A percentile compares a stretch with the other conserved stretches of the same genome.
Conservation (phyloP, 176 grass and related monocot genomes). For the Thinopyrum elongatum region DNA sequence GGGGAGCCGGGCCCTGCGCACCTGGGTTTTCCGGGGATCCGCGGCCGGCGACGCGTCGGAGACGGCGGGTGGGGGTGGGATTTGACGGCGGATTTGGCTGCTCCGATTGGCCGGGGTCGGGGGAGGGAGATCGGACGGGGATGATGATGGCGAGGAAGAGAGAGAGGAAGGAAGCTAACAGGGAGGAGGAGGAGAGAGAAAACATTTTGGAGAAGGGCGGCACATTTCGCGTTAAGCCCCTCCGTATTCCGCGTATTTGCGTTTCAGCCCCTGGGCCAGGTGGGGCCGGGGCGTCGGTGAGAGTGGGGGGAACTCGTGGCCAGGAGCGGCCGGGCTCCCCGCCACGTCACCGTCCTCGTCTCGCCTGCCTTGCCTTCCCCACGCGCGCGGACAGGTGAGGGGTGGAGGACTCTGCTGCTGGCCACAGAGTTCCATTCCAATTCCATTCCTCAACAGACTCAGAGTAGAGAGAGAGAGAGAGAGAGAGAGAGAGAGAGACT, state of each 20-base stretch:
- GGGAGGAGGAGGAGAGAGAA: background rate
- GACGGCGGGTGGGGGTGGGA: background rate
- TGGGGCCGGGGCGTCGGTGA: background rate
- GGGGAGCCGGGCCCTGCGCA: background rate
- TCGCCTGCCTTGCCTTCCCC: background rate
- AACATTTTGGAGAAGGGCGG: background rate
- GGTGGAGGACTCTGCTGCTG: background rate
- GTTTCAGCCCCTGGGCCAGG: background rate
- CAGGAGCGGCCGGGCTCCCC: background rate
- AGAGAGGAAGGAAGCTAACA: background rate
- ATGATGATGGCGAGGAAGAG: background rate
- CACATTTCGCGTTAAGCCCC: background rate
- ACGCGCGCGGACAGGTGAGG: no score
- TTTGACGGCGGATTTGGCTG: background rate
- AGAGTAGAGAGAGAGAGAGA: background rate
- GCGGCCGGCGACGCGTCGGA: background rate
- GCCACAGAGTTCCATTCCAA: background rate
- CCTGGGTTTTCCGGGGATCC: background rate
- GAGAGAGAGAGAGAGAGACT: background rate
- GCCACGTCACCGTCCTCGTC: background rate
- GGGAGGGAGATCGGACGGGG: slow-evolving; percentile 8
- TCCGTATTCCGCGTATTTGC: background rate
- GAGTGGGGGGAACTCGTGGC: slow-evolving; percentile 6
- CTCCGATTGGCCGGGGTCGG: background rate
- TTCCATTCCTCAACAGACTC: background rate